Percentiles rank a stretch among this genome's conserved stretches.
phyloP scores from a whole-genome alignment of 192 early-diverging fungal species.

The Thamnidium elegans region DNA sequence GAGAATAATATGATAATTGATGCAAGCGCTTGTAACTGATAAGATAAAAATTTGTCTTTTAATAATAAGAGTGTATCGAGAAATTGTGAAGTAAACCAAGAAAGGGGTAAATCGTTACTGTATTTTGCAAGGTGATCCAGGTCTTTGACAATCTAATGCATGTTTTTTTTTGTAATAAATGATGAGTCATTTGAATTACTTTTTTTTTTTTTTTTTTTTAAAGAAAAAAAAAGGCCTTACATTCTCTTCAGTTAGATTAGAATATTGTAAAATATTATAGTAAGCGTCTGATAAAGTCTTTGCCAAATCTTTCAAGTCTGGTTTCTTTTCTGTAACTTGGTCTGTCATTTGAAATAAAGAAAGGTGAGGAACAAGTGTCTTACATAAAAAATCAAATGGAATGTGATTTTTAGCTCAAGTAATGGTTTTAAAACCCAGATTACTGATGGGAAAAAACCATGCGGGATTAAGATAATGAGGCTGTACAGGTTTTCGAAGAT shows the following conservation, averaged over 20 bases:
- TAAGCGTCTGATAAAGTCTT: slow-evolving; percentile 9
- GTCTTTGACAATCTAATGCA: slow-evolving; percentile 20
- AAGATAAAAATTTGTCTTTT: neutral
- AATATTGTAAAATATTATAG: slow-evolving; percentile 1
- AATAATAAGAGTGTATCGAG: slow-evolving; percentile 7
- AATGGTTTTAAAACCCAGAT: too few relatives aligned
- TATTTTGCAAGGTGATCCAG: slow-evolving; percentile 23
- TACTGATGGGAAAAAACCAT: too few relatives aligned
- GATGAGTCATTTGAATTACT: neutral
- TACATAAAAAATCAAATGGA: too few relatives aligned
- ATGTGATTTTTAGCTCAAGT: too few relatives aligned
- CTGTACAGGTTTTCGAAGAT: too few relatives aligned
- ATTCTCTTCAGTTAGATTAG: neutral
- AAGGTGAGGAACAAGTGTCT: neutral
- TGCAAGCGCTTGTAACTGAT: neutral
- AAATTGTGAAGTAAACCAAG: slow-evolving; percentile 32
- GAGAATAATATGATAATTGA: slow-evolving; percentile 14
- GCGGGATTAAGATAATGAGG: too few relatives aligned
- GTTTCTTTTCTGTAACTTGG: slow-evolving; percentile 1
- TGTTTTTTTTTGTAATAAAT: neutral
- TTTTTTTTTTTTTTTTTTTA: neutral
- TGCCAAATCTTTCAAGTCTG: slow-evolving; percentile 3
- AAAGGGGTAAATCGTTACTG: slow-evolving; percentile 30
- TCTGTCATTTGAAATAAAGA: slow-evolving; percentile 5
- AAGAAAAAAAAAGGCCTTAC: neutral